Conservation (phyloP, 2,329 filamentous ascomycete genomes). For the Fusarium circinatum region DNA sequence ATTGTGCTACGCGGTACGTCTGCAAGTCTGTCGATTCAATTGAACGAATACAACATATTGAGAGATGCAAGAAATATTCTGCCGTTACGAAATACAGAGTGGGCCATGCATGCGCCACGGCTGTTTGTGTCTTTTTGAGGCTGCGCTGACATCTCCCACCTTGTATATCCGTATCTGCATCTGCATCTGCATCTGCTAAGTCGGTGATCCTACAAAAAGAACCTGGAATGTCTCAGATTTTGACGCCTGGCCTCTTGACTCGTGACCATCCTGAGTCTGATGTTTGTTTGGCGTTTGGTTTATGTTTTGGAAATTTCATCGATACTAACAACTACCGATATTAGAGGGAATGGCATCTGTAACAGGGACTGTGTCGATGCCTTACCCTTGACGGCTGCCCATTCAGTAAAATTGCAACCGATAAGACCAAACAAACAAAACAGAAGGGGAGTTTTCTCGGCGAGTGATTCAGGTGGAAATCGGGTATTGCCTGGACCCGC, state of each 20-base stretch:
- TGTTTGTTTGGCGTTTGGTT: constrained; percentile 1
- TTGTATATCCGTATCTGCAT: not conserved
- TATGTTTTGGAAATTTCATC: constrained; percentile 5
- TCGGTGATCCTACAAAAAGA: not conserved
- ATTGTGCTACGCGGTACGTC: constrained; percentile 4
- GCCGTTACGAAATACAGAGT: constrained; percentile 9
- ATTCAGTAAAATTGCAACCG: constrained; percentile 14
- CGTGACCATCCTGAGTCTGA: constrained; percentile 16
- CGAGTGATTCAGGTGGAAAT: constrained; percentile 37
- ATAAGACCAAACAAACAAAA: constrained; percentile 5
- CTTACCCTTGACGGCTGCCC: constrained; percentile 4
- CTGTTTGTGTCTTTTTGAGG: constrained; percentile 19
- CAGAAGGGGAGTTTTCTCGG: constrained; percentile 8
- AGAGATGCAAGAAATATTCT: not conserved
- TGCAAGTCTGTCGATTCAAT: constrained; percentile 9
- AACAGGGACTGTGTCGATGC: constrained; percentile 12
- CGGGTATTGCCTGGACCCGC: constrained; percentile 27
- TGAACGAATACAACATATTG: constrained; percentile 1
- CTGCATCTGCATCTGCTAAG: not conserved
- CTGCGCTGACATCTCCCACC: constrained; percentile 25
- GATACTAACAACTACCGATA: not conserved
- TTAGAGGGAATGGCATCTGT: constrained; percentile 16
- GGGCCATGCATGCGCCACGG: constrained; percentile 28
- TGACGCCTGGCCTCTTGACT: constrained; percentile 22
- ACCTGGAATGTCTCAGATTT: constrained; percentile 22